Evolutionary conservation across 305 asterid species (phyloP), one percentile per base, ranked within the genome.

Genomic region (Fraxinus sp.): DNA sequence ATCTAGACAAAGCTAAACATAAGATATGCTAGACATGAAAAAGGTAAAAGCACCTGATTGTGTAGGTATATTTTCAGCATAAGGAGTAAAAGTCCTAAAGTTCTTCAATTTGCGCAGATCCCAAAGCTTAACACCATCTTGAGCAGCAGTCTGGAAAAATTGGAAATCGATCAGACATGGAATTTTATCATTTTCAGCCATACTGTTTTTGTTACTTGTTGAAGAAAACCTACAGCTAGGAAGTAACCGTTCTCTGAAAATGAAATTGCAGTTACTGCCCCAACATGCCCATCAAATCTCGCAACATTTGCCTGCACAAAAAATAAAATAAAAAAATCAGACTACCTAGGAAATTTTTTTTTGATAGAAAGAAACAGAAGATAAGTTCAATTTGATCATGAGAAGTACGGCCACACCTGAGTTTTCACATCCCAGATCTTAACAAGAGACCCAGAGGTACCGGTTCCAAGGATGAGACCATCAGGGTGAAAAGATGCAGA

Each of bases 401-500:
- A 46, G 57, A 46, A 46, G 57, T 46, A 46, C 49, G 20, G 49
- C 36, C 84, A 26, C 82, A 97, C 99, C 98, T 97, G 98, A 88
- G 90, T 93, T 87, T 97, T 97, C 32, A 97, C 99, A 90, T 97
- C 99, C 99, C 99, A 97, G 79, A 97, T 95, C 94, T 91, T 97
- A 79, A 93, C 97, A n/a, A 88, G 22, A 80, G 94, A 82, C 41
- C 88, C 93, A 36, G 97, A 81, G 74, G 98, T 95, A 82, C 99
- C 99, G 77, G 98, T 95, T 83, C 99, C 99, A 79, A 97, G 97
- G 87, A 97, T 95, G 78, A 95, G 97, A 79, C 99, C 99, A 91
- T 97, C 99, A 75, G 99, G 99, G 84, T 97, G 99, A 89, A 97
- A 95, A 82, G 99, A 94, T 62, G 99, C 97, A 78, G 98, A 91